A percentile compares a stretch with the other conserved stretches of the same genome.
Evolutionary conservation across 352 stramenopile species (phyloP).

Genomic region (Blastocystis sp.): DNA sequence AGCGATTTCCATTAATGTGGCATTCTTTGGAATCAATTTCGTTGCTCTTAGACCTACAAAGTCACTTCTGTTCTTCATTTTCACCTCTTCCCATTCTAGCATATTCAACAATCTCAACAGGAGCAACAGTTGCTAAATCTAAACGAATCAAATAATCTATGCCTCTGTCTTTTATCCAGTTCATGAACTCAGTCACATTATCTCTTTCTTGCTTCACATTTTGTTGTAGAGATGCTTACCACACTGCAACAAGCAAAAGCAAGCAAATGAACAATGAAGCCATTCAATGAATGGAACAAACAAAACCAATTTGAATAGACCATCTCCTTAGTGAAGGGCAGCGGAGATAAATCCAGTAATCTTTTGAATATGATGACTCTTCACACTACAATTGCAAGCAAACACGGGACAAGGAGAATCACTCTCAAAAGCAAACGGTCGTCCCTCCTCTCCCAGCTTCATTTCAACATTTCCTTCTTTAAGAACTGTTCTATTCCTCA

Average conservation of each 20-base stretch:
- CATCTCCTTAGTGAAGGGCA: background rate
- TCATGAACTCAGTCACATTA: background rate
- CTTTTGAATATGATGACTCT: background rate
- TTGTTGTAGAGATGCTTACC: background rate
- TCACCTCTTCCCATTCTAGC: slow-evolving; percentile 8
- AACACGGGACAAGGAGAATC: background rate
- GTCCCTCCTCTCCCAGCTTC: slow-evolving; percentile 8
- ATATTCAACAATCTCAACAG: background rate
- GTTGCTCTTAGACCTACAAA: slow-evolving; percentile 19
- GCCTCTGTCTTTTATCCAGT: background rate
- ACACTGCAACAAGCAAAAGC: too few relatives aligned
- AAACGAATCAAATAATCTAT: background rate
- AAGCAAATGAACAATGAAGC: background rate
- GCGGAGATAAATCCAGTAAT: background rate
- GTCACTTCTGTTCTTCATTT: background rate
- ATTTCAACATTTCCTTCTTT: background rate
- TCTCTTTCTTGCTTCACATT: background rate
- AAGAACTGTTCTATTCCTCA: background rate
- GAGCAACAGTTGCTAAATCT: background rate
- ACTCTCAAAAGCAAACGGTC: slow-evolving; percentile 5
- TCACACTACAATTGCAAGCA: slow-evolving; percentile 15
- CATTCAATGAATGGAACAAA: background rate
- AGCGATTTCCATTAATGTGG: background rate
- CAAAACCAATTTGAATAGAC: background rate
- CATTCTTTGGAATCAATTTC: background rate